Percentiles rank a stretch among this genome's conserved stretches.
Evolutionary conservation across 768 basidiomycete genomes (phyloP).

Genomic region (Calocybe indica): DNA sequence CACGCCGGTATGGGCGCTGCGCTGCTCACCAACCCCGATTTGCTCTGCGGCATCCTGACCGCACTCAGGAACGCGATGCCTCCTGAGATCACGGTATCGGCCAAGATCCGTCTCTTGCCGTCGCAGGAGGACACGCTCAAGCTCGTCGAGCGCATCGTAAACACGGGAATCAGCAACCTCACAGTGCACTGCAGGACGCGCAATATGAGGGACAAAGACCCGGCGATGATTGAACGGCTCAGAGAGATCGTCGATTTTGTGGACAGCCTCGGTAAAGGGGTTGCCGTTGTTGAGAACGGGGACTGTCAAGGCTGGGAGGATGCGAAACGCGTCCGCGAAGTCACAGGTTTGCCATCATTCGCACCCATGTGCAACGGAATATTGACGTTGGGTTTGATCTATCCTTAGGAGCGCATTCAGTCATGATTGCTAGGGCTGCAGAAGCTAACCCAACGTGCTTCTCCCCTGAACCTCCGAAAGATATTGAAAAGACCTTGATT

Average conservation of each 20-base stretch:
- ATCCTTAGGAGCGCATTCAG: conserved; percentile 67
- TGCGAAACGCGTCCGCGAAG: conserved; percentile 62
- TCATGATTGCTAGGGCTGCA: conserved; percentile 96
- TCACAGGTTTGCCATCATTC: conserved; percentile 53
- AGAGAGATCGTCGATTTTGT: conserved; percentile 86
- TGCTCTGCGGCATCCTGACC: conserved; percentile 82
- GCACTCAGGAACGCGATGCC: conserved; percentile 71
- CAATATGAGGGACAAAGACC: conserved; percentile 82
- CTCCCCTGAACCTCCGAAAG: conserved; percentile 55
- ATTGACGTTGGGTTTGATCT: not conserved
- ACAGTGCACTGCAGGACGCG: conserved; percentile 95
- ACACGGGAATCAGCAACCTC: conserved; percentile 82
- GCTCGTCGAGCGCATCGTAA: conserved; percentile 83
- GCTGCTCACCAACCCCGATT: conserved; percentile 84
- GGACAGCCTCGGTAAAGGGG: conserved; percentile 59
- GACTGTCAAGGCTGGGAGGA: conserved; percentile 82
- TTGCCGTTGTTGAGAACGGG: conserved; percentile 93
- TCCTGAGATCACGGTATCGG: conserved; percentile 79
- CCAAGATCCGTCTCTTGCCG: conserved; percentile 88
- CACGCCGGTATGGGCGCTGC: conserved; percentile 97
- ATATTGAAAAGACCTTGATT: conserved; percentile 64
- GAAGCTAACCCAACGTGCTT: conserved; percentile 93
- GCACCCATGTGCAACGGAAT: not conserved
- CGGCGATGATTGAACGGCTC: conserved; percentile 72
- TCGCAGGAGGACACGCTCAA: conserved; percentile 83